These are phyloP conservation scores for Chaetomium fimeti DNA, from an alignment of 495 filamentous ascomycete genomes.

Conservation along the genomic window DNA sequence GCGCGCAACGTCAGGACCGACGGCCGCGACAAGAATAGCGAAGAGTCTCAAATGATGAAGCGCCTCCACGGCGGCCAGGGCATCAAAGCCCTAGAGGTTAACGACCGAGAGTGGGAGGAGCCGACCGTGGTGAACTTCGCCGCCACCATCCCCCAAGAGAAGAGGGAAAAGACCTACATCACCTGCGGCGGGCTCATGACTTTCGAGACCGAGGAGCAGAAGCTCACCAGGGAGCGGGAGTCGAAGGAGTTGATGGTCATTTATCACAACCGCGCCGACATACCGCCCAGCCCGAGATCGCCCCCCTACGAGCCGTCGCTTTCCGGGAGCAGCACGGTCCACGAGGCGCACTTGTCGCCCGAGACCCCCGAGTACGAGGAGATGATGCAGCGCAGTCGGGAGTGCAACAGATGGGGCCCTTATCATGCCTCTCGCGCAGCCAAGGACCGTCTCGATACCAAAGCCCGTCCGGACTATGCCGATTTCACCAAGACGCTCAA, in stretches of 20 bases:
- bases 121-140: conserved; percentile 53
- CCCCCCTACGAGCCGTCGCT: conserved; percentile 46
- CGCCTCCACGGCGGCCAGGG: conserved; percentile 45
- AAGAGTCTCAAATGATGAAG: conserved; percentile 79
- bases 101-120: conserved; percentile 51
- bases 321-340: conserved; percentile 16
- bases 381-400: conserved; percentile 32
- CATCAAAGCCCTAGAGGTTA: conserved; percentile 39
- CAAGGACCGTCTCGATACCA: conserved; percentile 24
- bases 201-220: conserved; percentile 63
- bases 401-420: conserved; percentile 21
- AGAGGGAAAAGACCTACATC: conserved; percentile 55
- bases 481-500: conserved; percentile 27
- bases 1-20: conserved; percentile 68
- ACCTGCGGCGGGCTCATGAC: conserved; percentile 62
- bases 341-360: conserved; percentile 25
- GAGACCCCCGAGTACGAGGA: conserved; percentile 32
- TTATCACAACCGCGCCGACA: conserved; percentile 69
- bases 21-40: conserved; percentile 29
- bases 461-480: conserved; percentile 29
- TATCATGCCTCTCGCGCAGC: conserved; percentile 23
- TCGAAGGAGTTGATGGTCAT: conserved; percentile 77
- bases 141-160: conserved; percentile 47
- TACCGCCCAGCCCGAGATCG: conserved; percentile 75
- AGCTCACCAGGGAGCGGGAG: conserved; percentile 69